These are phyloP conservation scores for Chalciporus pseudorubinellus DNA, from an alignment of 768 basidiomycete species.

Conservation along the genomic window DNA sequence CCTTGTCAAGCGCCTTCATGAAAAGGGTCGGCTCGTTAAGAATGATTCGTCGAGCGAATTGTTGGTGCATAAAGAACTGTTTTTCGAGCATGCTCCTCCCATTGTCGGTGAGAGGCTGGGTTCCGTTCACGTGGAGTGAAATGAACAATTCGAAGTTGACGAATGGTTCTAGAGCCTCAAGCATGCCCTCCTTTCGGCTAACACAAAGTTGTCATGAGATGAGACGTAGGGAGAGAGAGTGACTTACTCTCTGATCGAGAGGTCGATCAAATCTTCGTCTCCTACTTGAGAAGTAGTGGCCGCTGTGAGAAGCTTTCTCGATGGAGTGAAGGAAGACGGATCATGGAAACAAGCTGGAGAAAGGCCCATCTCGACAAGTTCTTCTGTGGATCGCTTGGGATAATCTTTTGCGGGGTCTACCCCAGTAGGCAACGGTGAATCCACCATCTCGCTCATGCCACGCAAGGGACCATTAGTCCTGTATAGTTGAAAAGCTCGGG, in stretches of 20 bases:
- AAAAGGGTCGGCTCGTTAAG: slow-evolving; percentile 30
- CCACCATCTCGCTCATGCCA: background rate
- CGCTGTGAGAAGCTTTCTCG: background rate
- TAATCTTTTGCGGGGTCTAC: background rate
- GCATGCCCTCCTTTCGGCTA: slow-evolving; percentile 8
- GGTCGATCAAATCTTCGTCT: slow-evolving; percentile 18
- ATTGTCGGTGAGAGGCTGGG: background rate
- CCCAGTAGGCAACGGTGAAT: background rate
- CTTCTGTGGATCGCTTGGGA: background rate
- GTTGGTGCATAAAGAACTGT: slow-evolving; percentile 9
- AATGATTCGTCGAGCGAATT: slow-evolving; percentile 30
- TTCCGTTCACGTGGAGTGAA: background rate
- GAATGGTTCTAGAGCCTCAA: background rate
- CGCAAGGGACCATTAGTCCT: slow-evolving; percentile 1
- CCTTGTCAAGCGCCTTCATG: slow-evolving; percentile 28
- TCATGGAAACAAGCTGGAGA: background rate
- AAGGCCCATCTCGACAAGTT: background rate
- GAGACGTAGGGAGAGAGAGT: background rate
- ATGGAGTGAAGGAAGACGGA: background rate
- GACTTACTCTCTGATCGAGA: slow-evolving; percentile 12
- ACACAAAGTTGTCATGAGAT: background rate
- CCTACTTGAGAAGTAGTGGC: background rate
- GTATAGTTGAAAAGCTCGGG: slow-evolving; percentile 17
- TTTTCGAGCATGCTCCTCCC: background rate
- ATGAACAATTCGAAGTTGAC: slow-evolving; percentile 5